A percentile compares a stretch with the other conserved stretches of the same genome.
Evolutionary conservation across 129 eudicot species (phyloP).

Genomic region (Lonicera japonica): DNA sequence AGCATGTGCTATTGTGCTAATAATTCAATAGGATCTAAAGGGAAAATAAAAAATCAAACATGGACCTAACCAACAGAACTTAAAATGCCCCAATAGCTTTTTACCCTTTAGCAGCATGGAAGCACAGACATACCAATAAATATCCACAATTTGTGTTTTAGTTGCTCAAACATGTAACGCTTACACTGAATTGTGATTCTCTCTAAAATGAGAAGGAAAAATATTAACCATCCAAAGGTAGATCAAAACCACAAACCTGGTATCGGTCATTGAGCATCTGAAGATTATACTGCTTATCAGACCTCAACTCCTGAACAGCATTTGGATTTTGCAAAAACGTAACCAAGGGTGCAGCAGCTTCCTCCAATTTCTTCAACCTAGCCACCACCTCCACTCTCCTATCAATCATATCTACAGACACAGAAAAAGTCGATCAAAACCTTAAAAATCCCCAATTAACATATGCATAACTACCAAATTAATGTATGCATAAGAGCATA

Average conservation of each 20-base stretch:
- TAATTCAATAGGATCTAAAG: too few relatives aligned
- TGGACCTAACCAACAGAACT: too few relatives aligned
- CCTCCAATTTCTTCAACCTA: constrained; percentile 87
- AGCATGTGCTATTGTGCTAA: too few relatives aligned
- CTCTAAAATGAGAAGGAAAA: too few relatives aligned
- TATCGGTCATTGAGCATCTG: constrained; percentile 88
- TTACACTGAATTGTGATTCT: too few relatives aligned
- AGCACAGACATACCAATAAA: too few relatives aligned
- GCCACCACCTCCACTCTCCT: constrained; percentile 96
- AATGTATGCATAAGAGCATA: too few relatives aligned
- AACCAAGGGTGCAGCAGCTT: constrained; percentile 87
- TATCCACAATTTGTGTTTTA: too few relatives aligned
- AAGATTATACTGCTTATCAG: constrained; percentile 88
- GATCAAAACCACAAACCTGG: constrained; percentile 39
- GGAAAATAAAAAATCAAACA: not conserved
- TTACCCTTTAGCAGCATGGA: too few relatives aligned
- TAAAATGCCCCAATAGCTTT: too few relatives aligned
- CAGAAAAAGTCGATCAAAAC: not conserved
- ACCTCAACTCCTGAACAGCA: constrained; percentile 85
- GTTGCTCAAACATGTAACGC: too few relatives aligned
- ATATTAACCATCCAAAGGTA: not conserved
- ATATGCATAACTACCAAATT: too few relatives aligned
- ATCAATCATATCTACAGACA: constrained; percentile 78
- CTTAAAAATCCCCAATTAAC: not conserved
- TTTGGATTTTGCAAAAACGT: constrained; percentile 79